Conservation (phyloP, 2,329 filamentous ascomycete species). For the Talaromyces sp. region DNA sequence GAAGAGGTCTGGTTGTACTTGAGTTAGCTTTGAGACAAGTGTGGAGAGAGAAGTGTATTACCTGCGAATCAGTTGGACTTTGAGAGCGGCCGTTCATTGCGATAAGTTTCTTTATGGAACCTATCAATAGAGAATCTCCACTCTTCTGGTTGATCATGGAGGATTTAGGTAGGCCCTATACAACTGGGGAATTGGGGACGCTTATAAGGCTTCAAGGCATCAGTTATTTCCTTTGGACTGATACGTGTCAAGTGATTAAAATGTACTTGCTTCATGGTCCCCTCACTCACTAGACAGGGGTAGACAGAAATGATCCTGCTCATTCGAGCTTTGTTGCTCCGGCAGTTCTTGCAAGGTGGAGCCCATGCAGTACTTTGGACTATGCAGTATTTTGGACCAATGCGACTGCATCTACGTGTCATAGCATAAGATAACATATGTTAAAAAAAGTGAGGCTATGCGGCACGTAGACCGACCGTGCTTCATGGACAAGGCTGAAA, state of each 20-base stretch:
- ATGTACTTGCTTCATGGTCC: not conserved
- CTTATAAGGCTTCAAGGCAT: slow-evolving; percentile 1
- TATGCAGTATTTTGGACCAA: too few species aligned
- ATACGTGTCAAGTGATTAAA: not conserved
- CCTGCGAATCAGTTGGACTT: slow-evolving; percentile 1
- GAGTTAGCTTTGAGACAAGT: not conserved
- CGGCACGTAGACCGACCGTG: not conserved
- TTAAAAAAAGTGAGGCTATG: not conserved
- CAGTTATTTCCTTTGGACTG: not conserved
- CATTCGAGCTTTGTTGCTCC: too few species aligned
- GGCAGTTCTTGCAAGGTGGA: not conserved
- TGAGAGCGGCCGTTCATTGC: slow-evolving; percentile 3
- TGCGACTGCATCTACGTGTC: not conserved
- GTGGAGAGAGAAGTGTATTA: not conserved
- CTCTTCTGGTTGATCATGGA: not conserved
- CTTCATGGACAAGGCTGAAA: slow-evolving; percentile 6
- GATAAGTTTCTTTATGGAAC: not conserved
- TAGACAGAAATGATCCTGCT: not conserved
- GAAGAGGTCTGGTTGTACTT: not conserved
- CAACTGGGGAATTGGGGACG: not conserved
- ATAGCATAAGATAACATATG: not conserved
- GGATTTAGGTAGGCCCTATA: not conserved
- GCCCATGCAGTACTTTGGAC: not conserved
- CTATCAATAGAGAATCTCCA: not conserved
- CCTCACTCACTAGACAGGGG: not conserved